These are phyloP conservation scores for Ganoderma multipileum DNA, from an alignment of 1,284 basidiomycete species.

Conservation along the genomic window DNA sequence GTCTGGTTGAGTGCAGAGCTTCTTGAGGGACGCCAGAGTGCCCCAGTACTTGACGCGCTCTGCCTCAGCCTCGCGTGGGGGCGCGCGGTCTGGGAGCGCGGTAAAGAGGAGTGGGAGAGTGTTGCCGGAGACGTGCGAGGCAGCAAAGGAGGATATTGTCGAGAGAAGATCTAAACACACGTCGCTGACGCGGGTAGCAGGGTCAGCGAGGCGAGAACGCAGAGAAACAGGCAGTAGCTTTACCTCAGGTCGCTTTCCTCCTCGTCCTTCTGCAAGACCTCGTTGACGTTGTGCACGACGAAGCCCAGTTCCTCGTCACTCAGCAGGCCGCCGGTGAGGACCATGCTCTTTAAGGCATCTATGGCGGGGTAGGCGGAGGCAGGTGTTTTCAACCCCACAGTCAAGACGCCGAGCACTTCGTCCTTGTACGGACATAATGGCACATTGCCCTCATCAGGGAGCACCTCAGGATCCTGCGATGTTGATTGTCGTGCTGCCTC, in stretches of 20 bases:
- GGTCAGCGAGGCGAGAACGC: background rate
- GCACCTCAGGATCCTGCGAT: constrained; percentile 31
- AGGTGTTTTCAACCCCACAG: constrained; percentile 64
- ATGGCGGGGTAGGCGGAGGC: constrained; percentile 67
- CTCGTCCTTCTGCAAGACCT: constrained; percentile 65
- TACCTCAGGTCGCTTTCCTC: constrained; percentile 66
- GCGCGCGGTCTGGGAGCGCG: constrained; percentile 73
- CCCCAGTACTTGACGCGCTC: constrained; percentile 73
- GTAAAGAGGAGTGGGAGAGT: constrained; percentile 85
- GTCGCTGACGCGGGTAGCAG: constrained; percentile 54
- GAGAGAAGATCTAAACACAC: constrained; percentile 74
- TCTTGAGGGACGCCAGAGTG: constrained; percentile 75
- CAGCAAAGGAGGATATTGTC: constrained; percentile 66
- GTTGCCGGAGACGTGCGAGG: constrained; percentile 76
- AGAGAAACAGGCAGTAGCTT: background rate
- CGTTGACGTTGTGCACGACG: constrained; percentile 80
- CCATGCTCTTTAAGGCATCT: constrained; percentile 65
- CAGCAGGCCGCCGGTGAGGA: constrained; percentile 70
- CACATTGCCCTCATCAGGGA: constrained; percentile 40
- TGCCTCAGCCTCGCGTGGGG: constrained; percentile 57
- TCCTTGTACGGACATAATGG: constrained; percentile 76
- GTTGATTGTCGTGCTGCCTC: constrained; percentile 55
- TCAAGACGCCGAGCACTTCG: constrained; percentile 72
- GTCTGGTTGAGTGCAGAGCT: constrained; percentile 77
- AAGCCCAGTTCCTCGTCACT: constrained; percentile 79